phyloP scores from a whole-genome alignment of 768 basidiomycete genomes.

The Lactarius evosmus region DNA sequence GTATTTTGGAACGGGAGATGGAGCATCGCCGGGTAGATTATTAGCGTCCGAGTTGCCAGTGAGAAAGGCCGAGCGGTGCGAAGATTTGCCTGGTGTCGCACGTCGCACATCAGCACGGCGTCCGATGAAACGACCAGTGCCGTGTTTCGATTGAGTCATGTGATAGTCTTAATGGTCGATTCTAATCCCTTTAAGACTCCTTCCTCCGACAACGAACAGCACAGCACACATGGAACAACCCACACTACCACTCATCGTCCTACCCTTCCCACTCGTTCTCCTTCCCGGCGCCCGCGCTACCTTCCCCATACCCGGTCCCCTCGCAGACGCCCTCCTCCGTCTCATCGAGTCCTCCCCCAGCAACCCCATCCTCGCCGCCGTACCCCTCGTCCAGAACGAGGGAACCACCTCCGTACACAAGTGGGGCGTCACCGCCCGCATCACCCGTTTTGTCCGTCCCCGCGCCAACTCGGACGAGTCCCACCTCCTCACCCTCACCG shows the following conservation, averaged over 20 bases:
- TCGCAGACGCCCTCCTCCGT: slow-evolving; percentile 63
- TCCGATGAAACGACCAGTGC: too few relatives aligned
- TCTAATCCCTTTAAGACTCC: background rate
- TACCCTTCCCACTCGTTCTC: slow-evolving; percentile 69
- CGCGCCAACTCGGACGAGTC: slow-evolving; percentile 53
- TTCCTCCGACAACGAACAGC: background rate
- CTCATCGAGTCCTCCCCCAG: slow-evolving; percentile 68
- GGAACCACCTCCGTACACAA: slow-evolving; percentile 38
- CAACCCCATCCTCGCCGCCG: slow-evolving; percentile 65
- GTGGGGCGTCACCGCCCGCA: slow-evolving; percentile 68
- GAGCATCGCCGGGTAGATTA: too few relatives aligned
- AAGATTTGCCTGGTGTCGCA: too few relatives aligned
- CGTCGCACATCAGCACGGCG: too few relatives aligned
- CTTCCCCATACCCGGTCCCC: slow-evolving; percentile 56
- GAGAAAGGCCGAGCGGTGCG: too few relatives aligned
- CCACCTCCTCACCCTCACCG: slow-evolving; percentile 69
- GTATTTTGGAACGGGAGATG: too few relatives aligned
- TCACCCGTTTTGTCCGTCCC: slow-evolving; percentile 66
- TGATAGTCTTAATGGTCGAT: background rate
- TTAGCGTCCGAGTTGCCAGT: too few relatives aligned
- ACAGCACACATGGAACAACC: background rate
- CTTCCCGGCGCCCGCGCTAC: slow-evolving; percentile 71
- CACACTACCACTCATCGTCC: slow-evolving; percentile 61
- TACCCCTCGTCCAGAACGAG: slow-evolving; percentile 46
- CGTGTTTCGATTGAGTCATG: background rate